A percentile compares a stretch with the other conserved stretches of the same genome.
These are phyloP conservation scores for Neoarthrinium moseri DNA, from an alignment of 2,329 filamentous ascomycete genomes.

Conservation along the genomic window DNA sequence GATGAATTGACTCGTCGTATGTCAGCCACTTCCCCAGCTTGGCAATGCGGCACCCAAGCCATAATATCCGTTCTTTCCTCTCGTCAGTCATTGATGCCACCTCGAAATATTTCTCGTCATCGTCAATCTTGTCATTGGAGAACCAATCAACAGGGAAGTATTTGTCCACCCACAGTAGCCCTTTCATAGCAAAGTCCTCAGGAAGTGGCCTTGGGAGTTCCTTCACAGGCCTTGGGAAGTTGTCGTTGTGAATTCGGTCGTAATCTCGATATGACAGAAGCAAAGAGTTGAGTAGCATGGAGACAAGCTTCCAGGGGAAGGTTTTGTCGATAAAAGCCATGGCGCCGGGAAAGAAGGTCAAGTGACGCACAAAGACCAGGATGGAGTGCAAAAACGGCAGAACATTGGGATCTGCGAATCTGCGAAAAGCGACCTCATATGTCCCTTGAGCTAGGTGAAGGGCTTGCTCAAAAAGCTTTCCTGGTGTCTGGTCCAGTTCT, in stretches of 20 bases:
- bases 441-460: constrained; percentile 22
- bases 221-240: constrained; percentile 47
- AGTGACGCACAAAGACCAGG: constrained; percentile 55
- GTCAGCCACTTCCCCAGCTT: constrained; percentile 39
- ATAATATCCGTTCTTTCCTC: constrained; percentile 59
- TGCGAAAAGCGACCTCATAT: constrained; percentile 41
- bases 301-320: constrained; percentile 54
- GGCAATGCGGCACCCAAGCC: constrained; percentile 51
- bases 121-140: constrained; percentile 54
- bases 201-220: constrained; percentile 56
- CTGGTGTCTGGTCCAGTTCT: constrained; percentile 16
- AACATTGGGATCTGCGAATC: constrained; percentile 56
- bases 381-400: constrained; percentile 63
- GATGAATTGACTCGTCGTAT: constrained; percentile 36
- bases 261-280: constrained; percentile 27
- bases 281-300: constrained; percentile 36
- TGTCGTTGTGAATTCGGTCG: constrained; percentile 35
- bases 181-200: constrained; percentile 67
- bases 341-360: constrained; percentile 39
- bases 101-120: constrained; percentile 67
- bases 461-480: constrained; percentile 19
- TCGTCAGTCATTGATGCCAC: constrained; percentile 55
- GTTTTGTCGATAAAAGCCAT: constrained; percentile 41
- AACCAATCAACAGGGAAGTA: constrained; percentile 64
- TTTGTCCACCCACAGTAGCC: constrained; percentile 57